A percentile compares a stretch with the other conserved stretches of the same genome.
Conservation (phyloP, 305 asterid species). For the Fraxinus dipetala region DNA sequence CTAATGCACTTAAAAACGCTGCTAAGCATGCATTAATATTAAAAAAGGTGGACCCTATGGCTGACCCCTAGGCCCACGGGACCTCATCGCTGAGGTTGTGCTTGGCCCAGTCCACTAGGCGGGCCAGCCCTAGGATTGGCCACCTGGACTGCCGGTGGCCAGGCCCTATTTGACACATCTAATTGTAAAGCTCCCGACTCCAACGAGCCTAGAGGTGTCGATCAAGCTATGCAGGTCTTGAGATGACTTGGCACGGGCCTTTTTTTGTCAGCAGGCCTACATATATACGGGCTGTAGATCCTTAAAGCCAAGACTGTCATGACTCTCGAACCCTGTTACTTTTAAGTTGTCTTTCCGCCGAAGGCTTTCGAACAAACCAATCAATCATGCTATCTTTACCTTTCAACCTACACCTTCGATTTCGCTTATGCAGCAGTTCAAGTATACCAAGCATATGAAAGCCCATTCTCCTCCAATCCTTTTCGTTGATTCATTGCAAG, state of each 20-base stretch:
- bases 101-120: not conserved
- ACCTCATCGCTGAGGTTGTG: not conserved
- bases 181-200: not conserved
- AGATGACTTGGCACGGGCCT: not conserved
- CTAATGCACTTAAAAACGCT: not conserved
- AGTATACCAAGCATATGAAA: not conserved
- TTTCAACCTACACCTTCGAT: not conserved
- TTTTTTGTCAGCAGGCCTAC: not conserved
- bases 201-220: not conserved
- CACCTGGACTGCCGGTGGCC: too few relatives aligned
- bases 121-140: not conserved
- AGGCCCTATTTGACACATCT: too few relatives aligned
- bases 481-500: not conserved
- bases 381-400: not conserved
- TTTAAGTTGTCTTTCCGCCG: not conserved
- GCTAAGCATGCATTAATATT: not conserved
- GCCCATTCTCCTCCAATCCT: not conserved
- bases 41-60: not conserved
- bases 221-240: not conserved
- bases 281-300: not conserved
- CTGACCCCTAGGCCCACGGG: not conserved
- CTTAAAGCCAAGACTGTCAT: not conserved
- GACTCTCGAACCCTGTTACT: not conserved
- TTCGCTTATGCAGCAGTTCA: not conserved
- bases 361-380: not conserved